phyloP scores from a whole-genome alignment of 2,329 filamentous ascomycete genomes.

The Fusarium sterilihyphosum region DNA sequence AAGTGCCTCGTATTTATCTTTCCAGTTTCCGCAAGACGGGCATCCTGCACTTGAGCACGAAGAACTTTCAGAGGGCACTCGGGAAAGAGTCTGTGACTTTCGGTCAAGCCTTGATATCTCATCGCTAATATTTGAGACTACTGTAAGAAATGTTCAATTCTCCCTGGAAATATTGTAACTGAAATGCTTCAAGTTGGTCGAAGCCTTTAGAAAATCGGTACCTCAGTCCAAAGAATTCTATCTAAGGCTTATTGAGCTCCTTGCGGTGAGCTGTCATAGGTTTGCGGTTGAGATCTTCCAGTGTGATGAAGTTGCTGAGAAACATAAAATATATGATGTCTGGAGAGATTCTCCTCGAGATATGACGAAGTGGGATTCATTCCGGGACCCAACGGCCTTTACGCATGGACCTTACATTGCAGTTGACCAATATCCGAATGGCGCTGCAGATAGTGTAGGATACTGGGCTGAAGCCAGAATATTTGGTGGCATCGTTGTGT shows the following conservation, averaged over 20 bases:
- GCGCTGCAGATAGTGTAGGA: background rate
- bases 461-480: constrained; percentile 24
- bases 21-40: background rate
- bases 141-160: accelerated
- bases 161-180: accelerated
- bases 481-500: constrained; percentile 11
- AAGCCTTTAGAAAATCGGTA: background rate
- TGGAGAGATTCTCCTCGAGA: background rate
- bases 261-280: background rate
- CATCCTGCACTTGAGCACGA: background rate
- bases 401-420: background rate
- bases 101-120: background rate
- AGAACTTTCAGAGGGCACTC: background rate
- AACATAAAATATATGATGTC: background rate
- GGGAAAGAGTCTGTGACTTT: background rate
- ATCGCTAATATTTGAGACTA: accelerated
- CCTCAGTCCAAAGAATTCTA: background rate
- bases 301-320: background rate
- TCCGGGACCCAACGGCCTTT: background rate
- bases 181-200: background rate
- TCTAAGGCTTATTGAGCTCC: background rate
- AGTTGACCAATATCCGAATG: constrained; percentile 5
- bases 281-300: background rate
- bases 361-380: background rate
- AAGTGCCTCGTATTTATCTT: background rate